These are phyloP conservation scores for Tulasnella sp. DNA, from an alignment of 768 basidiomycete genomes.

Conservation along the genomic window DNA sequence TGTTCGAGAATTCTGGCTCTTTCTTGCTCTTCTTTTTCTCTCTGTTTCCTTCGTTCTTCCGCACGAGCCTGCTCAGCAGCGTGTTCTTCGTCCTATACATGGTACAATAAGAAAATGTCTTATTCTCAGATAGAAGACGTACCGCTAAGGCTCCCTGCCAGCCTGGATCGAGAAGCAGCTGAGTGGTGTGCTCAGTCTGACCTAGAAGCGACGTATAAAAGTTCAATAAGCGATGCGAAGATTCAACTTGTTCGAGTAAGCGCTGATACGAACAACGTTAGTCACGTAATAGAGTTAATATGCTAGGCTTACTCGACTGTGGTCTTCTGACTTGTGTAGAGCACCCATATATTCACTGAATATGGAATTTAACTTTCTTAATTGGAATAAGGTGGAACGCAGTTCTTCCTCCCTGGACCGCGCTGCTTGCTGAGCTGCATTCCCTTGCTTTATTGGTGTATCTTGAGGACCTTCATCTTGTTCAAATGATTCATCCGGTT, in stretches of 20 bases:
- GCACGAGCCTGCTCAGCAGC: constrained; percentile 6
- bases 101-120: not conserved
- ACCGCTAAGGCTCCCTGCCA: constrained; percentile 20
- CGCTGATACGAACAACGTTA: constrained; percentile 3
- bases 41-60: constrained; percentile 9
- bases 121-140: not conserved
- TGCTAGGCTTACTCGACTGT: constrained; percentile 9
- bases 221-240: constrained; percentile 17
- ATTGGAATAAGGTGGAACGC: constrained; percentile 13
- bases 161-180: constrained; percentile 15
- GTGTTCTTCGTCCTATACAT: constrained; percentile 12
- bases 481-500: constrained; percentile 1
- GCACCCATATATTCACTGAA: constrained; percentile 16
- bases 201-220: constrained; percentile 17
- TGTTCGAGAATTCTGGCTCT: constrained; percentile 7
- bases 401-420: constrained; percentile 15
- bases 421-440: not conserved
- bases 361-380: constrained; percentile 14
- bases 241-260: constrained; percentile 16
- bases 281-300: not conserved
- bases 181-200: constrained; percentile 18
- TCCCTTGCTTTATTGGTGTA: not conserved
- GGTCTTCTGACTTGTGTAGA: constrained; percentile 13
- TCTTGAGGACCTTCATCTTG: not conserved
- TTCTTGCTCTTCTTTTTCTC: constrained; percentile 14